Conservation (phyloP, 345 rosid genomes). For the Luvunga scandens region DNA sequence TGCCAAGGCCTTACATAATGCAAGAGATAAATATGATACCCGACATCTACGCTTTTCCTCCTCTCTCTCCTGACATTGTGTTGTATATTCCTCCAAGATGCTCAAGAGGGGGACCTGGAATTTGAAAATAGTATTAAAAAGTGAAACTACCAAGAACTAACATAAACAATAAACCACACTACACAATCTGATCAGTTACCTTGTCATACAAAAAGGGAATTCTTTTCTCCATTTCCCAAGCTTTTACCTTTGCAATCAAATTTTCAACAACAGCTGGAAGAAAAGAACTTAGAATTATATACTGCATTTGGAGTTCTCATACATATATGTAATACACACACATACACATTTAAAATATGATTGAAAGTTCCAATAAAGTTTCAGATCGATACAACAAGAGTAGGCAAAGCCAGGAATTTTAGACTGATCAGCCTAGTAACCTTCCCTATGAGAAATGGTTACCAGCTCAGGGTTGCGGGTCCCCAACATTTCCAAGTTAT, state of each 20-base stretch:
- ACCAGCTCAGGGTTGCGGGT: no score
- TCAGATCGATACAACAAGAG: not conserved
- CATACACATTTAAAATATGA: not conserved
- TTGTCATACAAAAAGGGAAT: slow-evolving; percentile 68
- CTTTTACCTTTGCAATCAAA: slow-evolving; percentile 58
- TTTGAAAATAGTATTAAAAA: slow-evolving; percentile 15
- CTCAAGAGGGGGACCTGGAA: slow-evolving; percentile 54
- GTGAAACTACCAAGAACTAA: slow-evolving; percentile 10
- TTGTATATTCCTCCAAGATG: slow-evolving; percentile 53
- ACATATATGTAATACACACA: not conserved
- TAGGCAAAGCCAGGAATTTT: not conserved
- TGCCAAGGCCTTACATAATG: not conserved
- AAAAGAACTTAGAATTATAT: not conserved
- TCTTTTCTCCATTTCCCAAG: slow-evolving; percentile 77
- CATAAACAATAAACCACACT: not conserved
- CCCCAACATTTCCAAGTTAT: no score
- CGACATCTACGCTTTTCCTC: slow-evolving; percentile 76
- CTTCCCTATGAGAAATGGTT: no score
- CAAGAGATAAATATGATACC: slow-evolving; percentile 32
- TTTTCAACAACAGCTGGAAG: slow-evolving; percentile 56
- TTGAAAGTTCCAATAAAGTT: not conserved
- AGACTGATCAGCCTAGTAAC: no score
- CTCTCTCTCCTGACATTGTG: slow-evolving; percentile 56
- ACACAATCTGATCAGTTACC: slow-evolving; percentile 34
- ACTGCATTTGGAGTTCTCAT: slow-evolving; percentile 1